Conservation (phyloP, 768 basidiomycete species). For the Amanita exitialis region DNA sequence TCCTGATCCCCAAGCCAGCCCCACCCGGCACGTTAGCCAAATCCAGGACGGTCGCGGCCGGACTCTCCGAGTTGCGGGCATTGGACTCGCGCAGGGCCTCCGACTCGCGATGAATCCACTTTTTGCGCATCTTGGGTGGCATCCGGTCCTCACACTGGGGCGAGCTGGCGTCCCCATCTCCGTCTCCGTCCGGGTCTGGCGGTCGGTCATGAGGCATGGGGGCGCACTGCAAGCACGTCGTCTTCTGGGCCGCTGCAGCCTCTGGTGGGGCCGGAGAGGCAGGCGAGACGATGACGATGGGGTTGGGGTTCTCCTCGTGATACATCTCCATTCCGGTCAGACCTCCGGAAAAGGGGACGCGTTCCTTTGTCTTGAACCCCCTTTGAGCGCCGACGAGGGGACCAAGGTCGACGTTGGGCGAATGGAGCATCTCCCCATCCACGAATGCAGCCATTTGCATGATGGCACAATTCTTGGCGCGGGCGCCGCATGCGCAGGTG, state of each 20-base stretch:
- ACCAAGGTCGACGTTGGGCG: constrained; percentile 38
- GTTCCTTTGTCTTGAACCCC: constrained; percentile 54
- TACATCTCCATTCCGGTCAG: constrained; percentile 53
- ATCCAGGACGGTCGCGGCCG: background rate
- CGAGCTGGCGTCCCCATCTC: constrained; percentile 2
- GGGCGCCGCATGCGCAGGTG: constrained; percentile 63
- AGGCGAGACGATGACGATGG: background rate
- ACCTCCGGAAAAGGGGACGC: constrained; percentile 45
- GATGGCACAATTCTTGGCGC: constrained; percentile 52
- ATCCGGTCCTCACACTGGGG: constrained; percentile 26
- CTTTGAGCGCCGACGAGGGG: constrained; percentile 51
- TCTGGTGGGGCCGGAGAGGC: constrained; percentile 1
- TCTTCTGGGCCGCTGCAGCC: background rate
- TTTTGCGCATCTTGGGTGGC: constrained; percentile 58
- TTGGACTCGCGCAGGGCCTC: constrained; percentile 16
- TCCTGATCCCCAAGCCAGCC: constrained; percentile 1
- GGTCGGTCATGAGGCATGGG: constrained; percentile 5
- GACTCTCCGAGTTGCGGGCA: constrained; percentile 1
- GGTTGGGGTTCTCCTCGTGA: background rate
- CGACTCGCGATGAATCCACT: constrained; percentile 25
- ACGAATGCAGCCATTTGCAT: constrained; percentile 60
- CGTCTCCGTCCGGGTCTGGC: constrained; percentile 7
- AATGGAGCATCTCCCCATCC: constrained; percentile 12
- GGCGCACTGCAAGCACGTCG: background rate
- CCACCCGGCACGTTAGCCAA: background rate